phyloP scores from a whole-genome alignment of 768 basidiomycete species.

The Lentinus brumalis region DNA sequence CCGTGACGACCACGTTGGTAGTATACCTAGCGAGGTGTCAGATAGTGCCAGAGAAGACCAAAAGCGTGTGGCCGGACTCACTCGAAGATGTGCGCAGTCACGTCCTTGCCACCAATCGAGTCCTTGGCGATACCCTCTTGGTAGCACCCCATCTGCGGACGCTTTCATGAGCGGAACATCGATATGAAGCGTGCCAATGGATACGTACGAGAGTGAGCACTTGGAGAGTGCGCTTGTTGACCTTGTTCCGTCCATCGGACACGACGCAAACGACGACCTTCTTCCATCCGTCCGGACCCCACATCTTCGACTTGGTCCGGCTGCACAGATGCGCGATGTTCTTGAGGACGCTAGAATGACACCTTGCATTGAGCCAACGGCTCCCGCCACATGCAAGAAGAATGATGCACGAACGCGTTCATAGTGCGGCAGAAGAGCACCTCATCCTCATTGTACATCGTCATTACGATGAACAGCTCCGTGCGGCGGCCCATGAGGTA shows the following conservation, averaged over 20 bases:
- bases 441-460: slow-evolving; percentile 95
- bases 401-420: slow-evolving; percentile 63
- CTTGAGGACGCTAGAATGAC: slow-evolving; percentile 69
- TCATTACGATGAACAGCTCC: slow-evolving; percentile 94
- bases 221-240: slow-evolving; percentile 90
- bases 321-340: slow-evolving; percentile 80
- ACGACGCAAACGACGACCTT: slow-evolving; percentile 89
- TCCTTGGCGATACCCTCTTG: slow-evolving; percentile 92
- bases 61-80: slow-evolving; percentile 37
- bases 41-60: not conserved
- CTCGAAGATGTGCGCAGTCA: slow-evolving; percentile 94
- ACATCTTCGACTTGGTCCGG: slow-evolving; percentile 70
- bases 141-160: slow-evolving; percentile 76
- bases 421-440: slow-evolving; percentile 77
- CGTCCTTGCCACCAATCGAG: slow-evolving; percentile 84
- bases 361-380: slow-evolving; percentile 4
- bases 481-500: slow-evolving; percentile 81
- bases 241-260: slow-evolving; percentile 82
- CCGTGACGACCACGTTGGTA: slow-evolving; percentile 74
- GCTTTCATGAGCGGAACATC: not conserved
- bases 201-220: slow-evolving; percentile 72
- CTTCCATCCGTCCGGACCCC: slow-evolving; percentile 90
- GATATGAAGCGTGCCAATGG: not conserved
- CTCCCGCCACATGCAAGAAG: not conserved
- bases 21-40: slow-evolving; percentile 56